These are phyloP conservation scores for Ophiobolus disseminans DNA, from an alignment of 2,329 filamentous ascomycete genomes.

Conservation along the genomic window DNA sequence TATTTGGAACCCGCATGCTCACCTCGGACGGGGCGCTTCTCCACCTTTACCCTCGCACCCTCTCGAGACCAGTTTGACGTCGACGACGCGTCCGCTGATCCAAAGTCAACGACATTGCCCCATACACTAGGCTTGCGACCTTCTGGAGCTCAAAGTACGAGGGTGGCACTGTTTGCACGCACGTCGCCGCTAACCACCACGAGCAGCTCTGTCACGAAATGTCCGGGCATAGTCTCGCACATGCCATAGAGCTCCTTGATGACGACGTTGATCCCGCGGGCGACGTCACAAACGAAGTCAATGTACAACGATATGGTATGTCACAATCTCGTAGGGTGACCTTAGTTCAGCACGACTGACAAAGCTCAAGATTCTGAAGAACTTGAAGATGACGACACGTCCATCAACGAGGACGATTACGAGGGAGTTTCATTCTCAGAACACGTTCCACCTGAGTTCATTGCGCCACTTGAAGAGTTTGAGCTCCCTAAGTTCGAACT, in stretches of 20 bases:
- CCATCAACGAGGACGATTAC: slow-evolving; percentile 1
- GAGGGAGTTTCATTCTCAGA: neutral
- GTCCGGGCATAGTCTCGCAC: slow-evolving; percentile 3
- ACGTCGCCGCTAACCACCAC: no score
- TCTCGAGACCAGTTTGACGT: no score
- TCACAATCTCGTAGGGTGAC: no score
- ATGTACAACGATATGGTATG: slow-evolving; percentile 9
- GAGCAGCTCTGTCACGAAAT: neutral
- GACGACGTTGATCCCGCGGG: slow-evolving; percentile 8
- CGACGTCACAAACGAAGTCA: no score
- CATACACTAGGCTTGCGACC: no score
- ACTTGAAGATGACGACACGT: neutral
- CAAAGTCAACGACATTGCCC: no score
- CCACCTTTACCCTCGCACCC: no score
- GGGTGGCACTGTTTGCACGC: neutral
- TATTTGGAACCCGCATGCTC: no score
- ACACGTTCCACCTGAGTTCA: neutral
- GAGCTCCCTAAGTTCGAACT: neutral
- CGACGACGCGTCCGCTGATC: no score
- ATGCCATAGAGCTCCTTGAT: slow-evolving; percentile 7
- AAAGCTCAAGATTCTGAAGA: neutral
- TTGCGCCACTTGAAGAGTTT: neutral
- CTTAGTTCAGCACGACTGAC: no score
- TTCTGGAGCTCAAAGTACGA: no score
- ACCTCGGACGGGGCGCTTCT: no score